Evolutionary conservation across 2,329 filamentous ascomycete species (phyloP), one percentile per base, ranked within the genome.

Genomic region (Aspergillus ruber): DNA sequence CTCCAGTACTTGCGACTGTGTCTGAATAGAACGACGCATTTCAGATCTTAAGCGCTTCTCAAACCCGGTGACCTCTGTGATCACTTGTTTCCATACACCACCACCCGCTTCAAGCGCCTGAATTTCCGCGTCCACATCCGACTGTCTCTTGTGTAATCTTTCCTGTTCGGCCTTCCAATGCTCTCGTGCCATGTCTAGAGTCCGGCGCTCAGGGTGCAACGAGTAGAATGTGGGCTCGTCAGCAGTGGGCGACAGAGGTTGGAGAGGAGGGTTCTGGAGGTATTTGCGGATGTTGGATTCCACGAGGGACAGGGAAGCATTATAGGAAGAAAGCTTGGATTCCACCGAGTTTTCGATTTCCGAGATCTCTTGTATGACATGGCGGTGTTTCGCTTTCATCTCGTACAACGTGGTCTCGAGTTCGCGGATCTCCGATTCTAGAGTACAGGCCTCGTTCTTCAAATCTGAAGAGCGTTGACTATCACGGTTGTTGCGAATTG

Each of bases 71-170:
- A 84, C 70, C 40, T 74, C 71, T 25, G 66, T 65, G 7, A 81
- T 66, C 2, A 77, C 74, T 44, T 78, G 72, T 50, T 76, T 74
- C 82, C 82, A 85, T 20, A 83, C 61, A 5, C 68, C 61, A 2
- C 76, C 78, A 12, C 82, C 82, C 56, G 82, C 77, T 44, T 81
- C 74, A 17, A 84, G 67, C 2, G 81, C 82, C 18, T 69, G 60
- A 39, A 76, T 76, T 55, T 84, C 81, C 21, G 67, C 64, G 49
- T 80, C 72, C 3, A 77, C 71, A 40, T 70, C 64, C 27, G 70
- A 58, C 42, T 72, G 74, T 47, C 73, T 72, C 39, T 68, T 64
- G 3, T 67, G 58, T 13, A 80, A 55, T 7, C 65, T 62, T 12
- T 67, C 69, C 43, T 74, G 70, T 55, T 82, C 79, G 2, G 68